phyloP scores from a whole-genome alignment of 106 monocot genomes.

The Platanthera guangdongensis region DNA sequence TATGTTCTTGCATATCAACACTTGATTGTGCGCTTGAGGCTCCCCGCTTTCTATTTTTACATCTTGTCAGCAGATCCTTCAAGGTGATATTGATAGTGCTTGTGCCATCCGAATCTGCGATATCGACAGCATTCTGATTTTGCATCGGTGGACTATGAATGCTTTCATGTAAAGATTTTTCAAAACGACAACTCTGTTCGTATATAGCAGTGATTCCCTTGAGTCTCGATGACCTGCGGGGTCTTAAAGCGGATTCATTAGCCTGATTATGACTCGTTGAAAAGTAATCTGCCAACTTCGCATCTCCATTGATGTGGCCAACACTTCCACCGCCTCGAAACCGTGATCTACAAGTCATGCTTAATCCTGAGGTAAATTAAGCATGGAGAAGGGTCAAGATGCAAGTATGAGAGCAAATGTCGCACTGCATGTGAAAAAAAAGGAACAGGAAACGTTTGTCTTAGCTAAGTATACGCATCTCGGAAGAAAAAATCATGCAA shows the following conservation, averaged over 20 bases:
- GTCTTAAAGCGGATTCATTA: background rate
- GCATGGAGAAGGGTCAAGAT: background rate
- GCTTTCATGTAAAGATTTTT: constrained; percentile 8
- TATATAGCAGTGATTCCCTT: constrained; percentile 9
- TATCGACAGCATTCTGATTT: background rate
- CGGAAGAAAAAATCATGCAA: background rate
- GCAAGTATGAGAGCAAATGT: background rate
- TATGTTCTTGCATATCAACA: background rate
- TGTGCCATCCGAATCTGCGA: background rate
- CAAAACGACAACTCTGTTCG: background rate
- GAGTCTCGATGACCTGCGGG: constrained; percentile 19
- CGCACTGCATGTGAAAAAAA: background rate
- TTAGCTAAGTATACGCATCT: background rate
- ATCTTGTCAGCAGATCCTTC: constrained; percentile 35
- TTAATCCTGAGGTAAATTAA: constrained; percentile 5
- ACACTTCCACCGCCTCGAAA: background rate
- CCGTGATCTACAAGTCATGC: constrained; percentile 2
- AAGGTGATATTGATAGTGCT: constrained; percentile 16
- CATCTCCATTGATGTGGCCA: background rate
- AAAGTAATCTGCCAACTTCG: background rate
- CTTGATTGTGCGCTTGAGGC: background rate
- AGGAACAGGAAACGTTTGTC: background rate
- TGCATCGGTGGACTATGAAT: background rate
- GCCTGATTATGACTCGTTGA: background rate
- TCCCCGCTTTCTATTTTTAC: constrained; percentile 43